Conservation (phyloP, 495 filamentous ascomycete species). For the Talaromyces wortmannii region DNA sequence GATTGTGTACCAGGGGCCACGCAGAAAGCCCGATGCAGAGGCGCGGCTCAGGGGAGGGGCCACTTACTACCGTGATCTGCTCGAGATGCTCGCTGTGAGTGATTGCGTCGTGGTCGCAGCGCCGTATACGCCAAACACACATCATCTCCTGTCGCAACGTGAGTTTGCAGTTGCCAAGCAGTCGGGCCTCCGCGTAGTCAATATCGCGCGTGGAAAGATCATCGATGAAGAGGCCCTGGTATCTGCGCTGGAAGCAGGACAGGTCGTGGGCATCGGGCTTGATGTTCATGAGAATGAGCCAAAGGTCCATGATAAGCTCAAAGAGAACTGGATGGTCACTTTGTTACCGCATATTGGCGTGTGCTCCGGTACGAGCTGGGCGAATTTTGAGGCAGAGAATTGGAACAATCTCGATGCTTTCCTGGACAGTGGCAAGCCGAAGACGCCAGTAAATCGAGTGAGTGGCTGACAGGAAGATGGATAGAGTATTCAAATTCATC, state of each 20-base stretch:
- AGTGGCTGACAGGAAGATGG: neutral
- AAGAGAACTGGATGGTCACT: constrained; percentile 1
- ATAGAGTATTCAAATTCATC: neutral
- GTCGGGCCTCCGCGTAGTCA: constrained; percentile 56
- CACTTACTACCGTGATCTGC: neutral
- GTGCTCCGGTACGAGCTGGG: constrained; percentile 1
- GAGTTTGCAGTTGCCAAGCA: constrained; percentile 32
- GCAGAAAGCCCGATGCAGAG: constrained; percentile 2
- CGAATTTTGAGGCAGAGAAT: constrained; percentile 1
- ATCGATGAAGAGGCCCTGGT: constrained; percentile 65
- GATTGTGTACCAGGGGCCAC: constrained; percentile 1
- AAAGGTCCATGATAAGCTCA: neutral
- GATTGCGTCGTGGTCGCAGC: constrained; percentile 67
- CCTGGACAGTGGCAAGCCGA: constrained; percentile 1
- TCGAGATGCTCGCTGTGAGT: constrained; percentile 1
- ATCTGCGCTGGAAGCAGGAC: constrained; percentile 50
- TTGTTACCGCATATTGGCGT: constrained; percentile 1
- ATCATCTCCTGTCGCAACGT: constrained; percentile 1
- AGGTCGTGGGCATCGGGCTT: constrained; percentile 50
- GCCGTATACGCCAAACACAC: constrained; percentile 38
- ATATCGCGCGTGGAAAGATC: constrained; percentile 64
- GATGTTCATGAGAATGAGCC: constrained; percentile 42
- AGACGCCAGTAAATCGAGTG: constrained; percentile 1
- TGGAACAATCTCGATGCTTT: constrained; percentile 1
- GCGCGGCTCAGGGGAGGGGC: neutral